Evolutionary conservation across 805 yeast species (phyloP).

Genomic region (Huiozyma naganishii): DNA sequence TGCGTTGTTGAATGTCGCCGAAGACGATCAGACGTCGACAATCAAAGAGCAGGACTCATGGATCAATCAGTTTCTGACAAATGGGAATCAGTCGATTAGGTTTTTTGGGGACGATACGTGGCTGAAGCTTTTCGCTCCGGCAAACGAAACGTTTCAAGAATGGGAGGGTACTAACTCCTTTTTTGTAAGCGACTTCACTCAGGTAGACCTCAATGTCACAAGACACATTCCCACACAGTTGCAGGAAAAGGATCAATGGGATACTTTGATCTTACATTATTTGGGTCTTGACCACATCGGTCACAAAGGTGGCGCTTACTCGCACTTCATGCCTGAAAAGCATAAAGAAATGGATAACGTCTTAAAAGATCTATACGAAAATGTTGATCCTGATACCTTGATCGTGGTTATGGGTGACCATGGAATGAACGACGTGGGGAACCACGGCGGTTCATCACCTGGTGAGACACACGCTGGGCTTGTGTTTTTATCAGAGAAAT

Average conservation of each 20-base stretch:
- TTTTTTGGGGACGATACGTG: constrained; percentile 98
- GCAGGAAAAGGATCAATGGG: constrained; percentile 46
- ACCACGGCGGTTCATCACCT: constrained; percentile 89
- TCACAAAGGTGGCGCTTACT: constrained; percentile 87
- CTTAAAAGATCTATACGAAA: constrained; percentile 39
- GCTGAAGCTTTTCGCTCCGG: constrained; percentile 72
- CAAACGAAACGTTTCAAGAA: constrained; percentile 39
- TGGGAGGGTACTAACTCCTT: constrained; percentile 87
- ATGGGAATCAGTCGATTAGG: constrained; percentile 37
- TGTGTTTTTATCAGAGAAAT: constrained; percentile 53
- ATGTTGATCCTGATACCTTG: constrained; percentile 43
- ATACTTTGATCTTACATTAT: constrained; percentile 77
- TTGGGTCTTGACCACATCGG: constrained; percentile 96
- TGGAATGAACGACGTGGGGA: constrained; percentile 93
- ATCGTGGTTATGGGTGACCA: constrained; percentile 83
- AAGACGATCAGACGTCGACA: constrained; percentile 64
- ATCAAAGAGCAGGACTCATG: constrained; percentile 75
- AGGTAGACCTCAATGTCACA: constrained; percentile 89
- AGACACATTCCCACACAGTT: constrained; percentile 66
- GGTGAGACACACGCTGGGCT: constrained; percentile 90
- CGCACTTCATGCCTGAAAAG: constrained; percentile 69
- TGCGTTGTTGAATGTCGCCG: constrained; percentile 89
- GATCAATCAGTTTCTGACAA: constrained; percentile 51
- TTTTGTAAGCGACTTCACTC: constrained; percentile 88
- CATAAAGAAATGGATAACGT: constrained; percentile 80